phyloP scores from a whole-genome alignment of 2,329 filamentous ascomycete genomes.

The Stagonosporopsis rhizophila region DNA sequence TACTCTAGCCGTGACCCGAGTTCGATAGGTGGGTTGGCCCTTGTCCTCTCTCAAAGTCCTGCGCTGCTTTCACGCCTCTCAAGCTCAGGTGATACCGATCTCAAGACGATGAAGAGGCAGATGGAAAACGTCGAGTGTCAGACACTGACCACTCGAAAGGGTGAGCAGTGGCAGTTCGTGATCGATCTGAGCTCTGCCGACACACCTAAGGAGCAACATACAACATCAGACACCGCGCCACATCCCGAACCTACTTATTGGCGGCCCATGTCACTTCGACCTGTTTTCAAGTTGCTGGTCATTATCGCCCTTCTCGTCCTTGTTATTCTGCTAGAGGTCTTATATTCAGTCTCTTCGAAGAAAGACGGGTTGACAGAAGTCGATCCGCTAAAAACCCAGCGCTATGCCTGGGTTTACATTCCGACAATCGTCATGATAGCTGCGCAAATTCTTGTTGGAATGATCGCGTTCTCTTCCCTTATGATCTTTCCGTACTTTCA shows the following conservation, averaged over 20 bases:
- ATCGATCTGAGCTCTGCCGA: not conserved
- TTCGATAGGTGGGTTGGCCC: not conserved
- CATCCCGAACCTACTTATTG: not conserved
- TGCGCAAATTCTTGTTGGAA: constrained; percentile 1
- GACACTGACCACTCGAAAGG: not conserved
- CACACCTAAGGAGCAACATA: not conserved
- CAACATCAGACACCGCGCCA: not conserved
- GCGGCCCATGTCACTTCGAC: constrained; percentile 1
- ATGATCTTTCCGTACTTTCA: constrained; percentile 5
- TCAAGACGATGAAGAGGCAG: not conserved
- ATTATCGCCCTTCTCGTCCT: not conserved
- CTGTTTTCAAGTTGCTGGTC: not conserved
- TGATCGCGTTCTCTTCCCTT: not conserved
- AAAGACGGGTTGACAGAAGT: not conserved
- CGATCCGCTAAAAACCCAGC: not conserved
- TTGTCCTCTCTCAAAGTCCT: constrained; percentile 1
- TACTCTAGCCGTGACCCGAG: constrained; percentile 2
- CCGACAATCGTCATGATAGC: constrained; percentile 1
- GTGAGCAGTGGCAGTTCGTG: not conserved
- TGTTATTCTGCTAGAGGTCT: not conserved
- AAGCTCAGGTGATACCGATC: not conserved
- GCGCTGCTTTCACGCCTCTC: not conserved
- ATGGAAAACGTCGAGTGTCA: not conserved
- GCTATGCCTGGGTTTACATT: constrained; percentile 3
- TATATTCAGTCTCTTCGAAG: constrained; percentile 1